Evolutionary conservation across 2,329 filamentous ascomycete species (phyloP), one percentile per base, ranked within the genome.

Genomic region (Cladosporium sp.): DNA sequence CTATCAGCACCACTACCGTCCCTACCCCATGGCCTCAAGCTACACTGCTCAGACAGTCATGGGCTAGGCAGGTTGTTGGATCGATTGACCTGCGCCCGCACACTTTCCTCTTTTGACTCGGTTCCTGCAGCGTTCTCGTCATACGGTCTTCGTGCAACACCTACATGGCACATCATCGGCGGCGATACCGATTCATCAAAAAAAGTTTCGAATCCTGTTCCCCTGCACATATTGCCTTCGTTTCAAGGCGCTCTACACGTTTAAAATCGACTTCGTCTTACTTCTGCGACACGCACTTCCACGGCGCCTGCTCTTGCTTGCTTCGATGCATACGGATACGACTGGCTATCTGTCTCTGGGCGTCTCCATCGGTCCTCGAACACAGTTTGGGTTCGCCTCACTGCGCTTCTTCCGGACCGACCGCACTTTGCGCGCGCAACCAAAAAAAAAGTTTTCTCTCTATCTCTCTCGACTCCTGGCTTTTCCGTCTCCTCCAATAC

Each of bases 21-120:
- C 64, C 35, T 68, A 68, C 54, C 58, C 61, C 16, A 61, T 65
- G 58, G 56, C 61, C 32, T 61, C 65, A 8, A 58, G 59, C 54
- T 68, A 67, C 54, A 55, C 62, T 28, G 59, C 65, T 42, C 66
- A 68, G 58, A 64, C 66, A n/a, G 66, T 68, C 49, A 66, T 67
- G 59, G 66, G 66, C n/a, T 69, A 53, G 54, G 32, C 11, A 40
- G 14, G 13, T 19, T 18, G 33, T 13, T 38, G 10, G 6, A n/a
- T 28, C 16, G 11, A 28, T 13, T 13, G 19, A 10, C 10, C 44
- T 40, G 22, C 33, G 22, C 16, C 28, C 18, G 31, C 32, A 38
- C 44, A 18, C 44, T 16, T 38, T 49, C n/a, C 35, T 13, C 35
- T 4, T 14, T 38, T 13, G 16, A 14, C 8, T 38, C 16, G 13